phyloP scores from a whole-genome alignment of 2,329 filamentous ascomycete genomes.

The Cryphonectria nitschkei region DNA sequence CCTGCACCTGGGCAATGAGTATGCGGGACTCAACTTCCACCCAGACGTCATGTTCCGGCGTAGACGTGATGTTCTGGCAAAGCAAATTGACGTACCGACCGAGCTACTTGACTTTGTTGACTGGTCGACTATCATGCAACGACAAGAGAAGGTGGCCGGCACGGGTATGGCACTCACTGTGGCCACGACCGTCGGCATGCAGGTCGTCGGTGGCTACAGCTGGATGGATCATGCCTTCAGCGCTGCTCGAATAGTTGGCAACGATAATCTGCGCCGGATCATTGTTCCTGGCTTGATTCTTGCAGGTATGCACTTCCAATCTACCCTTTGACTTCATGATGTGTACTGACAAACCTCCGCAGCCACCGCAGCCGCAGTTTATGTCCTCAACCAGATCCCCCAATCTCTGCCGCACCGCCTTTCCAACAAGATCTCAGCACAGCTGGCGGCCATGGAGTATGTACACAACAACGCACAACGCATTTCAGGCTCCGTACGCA shows the following conservation, averaged over 20 bases:
- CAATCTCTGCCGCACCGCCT: conserved; percentile 85
- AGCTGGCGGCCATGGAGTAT: conserved; percentile 85
- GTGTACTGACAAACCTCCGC: conserved; percentile 38
- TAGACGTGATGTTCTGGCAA: conserved; percentile 77
- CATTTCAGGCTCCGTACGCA: conserved; percentile 83
- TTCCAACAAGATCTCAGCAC: conserved; percentile 79
- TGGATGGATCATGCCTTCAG: conserved; percentile 90
- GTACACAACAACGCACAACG: conserved; percentile 85
- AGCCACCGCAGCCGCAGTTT: conserved; percentile 77
- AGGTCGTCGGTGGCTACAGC: conserved; percentile 79
- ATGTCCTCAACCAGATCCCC: conserved; percentile 85
- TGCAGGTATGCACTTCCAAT: conserved; percentile 65
- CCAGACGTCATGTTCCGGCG: conserved; percentile 93
- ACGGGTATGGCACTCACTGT: conserved; percentile 94
- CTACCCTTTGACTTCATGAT: conserved; percentile 16
- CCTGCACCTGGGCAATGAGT: conserved; percentile 85
- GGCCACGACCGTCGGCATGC: conserved; percentile 80
- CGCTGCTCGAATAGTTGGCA: conserved; percentile 78
- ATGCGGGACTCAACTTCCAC: conserved; percentile 83
- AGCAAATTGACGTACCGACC: conserved; percentile 84
- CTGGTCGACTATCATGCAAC: conserved; percentile 77
- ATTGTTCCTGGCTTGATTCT: conserved; percentile 79
- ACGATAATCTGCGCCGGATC: conserved; percentile 78
- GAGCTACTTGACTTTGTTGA: conserved; percentile 96
- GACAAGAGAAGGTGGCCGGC: conserved; percentile 92